Evolutionary conservation across 768 basidiomycete species (phyloP), one percentile per base, ranked within the genome.

Genomic region (Mycena maculata): DNA sequence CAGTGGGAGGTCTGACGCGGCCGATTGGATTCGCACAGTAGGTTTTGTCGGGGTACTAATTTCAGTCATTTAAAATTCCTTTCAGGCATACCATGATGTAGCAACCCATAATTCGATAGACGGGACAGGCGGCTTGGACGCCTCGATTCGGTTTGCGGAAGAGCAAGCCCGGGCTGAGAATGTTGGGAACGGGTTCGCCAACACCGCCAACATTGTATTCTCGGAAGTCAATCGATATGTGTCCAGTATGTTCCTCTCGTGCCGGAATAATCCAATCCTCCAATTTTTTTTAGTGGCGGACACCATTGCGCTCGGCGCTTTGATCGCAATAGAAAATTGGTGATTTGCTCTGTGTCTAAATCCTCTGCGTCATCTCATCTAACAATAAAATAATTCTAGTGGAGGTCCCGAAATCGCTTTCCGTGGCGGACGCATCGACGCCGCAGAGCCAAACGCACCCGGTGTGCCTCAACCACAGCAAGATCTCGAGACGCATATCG

Each of bases 381-480:
- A 2, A 41, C 4, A 2, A 4, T 28, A 18, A 13, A 2, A 4
- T 28, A 18, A 13, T 55, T 13, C 2, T 28, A 52, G 66, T 16
- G 60, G 55, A 3, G 66, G 66, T 16, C 66, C 66, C 1, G 56
- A 62, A 33, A 63, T 68, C 13, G 54, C 60, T 1, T 68, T 68
- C 44, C 66, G 66, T 16, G 66, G 60, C 11, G 66, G 66, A 45
- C 66, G 66, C 6, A n/a, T 68, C 3, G 66, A 68, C 39, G 54
- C 66, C 2, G 25, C 25, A 5, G 59, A 44, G 31, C 31, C 65
- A 2, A 55, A 60, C 36, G 36, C 53, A 3, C 56, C 52, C 4
- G 57, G 56, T 5, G 65, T 67, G 0, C 65, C 65, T 18, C 22
- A 67, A 22, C 65, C 65, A 22, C 59, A 61, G 12, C 12, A 61